Evolutionary conservation across 2,329 filamentous ascomycete species (phyloP).

Genomic region (Colletotrichum somersetense): DNA sequence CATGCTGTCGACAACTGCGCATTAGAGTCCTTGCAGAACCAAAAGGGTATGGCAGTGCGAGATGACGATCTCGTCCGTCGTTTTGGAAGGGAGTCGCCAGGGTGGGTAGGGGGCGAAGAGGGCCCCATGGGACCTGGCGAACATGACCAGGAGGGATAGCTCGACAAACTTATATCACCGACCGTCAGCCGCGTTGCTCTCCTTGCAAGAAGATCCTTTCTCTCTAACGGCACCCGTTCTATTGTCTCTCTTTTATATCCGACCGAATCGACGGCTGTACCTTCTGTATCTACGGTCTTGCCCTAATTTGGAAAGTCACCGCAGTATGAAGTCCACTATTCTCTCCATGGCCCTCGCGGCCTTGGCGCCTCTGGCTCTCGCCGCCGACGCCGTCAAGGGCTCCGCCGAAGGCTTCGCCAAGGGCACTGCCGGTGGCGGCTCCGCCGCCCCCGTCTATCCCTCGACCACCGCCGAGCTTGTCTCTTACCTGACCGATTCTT

Average conservation of each 20-base stretch:
- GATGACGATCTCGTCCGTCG: slow-evolving; percentile 28
- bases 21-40: not conserved
- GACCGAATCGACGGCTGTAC: slow-evolving; percentile 12
- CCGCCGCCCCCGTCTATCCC: slow-evolving; percentile 66
- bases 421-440: slow-evolving; percentile 67
- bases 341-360: slow-evolving; percentile 39
- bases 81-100: slow-evolving; percentile 10
- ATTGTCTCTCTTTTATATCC: slow-evolving; percentile 31
- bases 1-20: slow-evolving; percentile 19
- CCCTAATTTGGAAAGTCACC: slow-evolving; percentile 11
- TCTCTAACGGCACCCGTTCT: slow-evolving; percentile 27
- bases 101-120: not conserved
- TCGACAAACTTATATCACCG: slow-evolving; percentile 29
- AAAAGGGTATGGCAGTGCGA: slow-evolving; percentile 23
- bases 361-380: slow-evolving; percentile 33
- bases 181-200: slow-evolving; percentile 1
- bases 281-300: slow-evolving; percentile 24
- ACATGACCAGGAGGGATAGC: not conserved
- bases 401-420: slow-evolving; percentile 60
- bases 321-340: slow-evolving; percentile 32
- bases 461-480: slow-evolving; percentile 67
- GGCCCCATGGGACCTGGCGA: not conserved
- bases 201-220: slow-evolving; percentile 15
- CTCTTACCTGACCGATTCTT: slow-evolving; percentile 67
- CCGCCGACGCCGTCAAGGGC: slow-evolving; percentile 52